phyloP scores from a whole-genome alignment of 2,329 filamentous ascomycete species.

The Kalmusia sp. region DNA sequence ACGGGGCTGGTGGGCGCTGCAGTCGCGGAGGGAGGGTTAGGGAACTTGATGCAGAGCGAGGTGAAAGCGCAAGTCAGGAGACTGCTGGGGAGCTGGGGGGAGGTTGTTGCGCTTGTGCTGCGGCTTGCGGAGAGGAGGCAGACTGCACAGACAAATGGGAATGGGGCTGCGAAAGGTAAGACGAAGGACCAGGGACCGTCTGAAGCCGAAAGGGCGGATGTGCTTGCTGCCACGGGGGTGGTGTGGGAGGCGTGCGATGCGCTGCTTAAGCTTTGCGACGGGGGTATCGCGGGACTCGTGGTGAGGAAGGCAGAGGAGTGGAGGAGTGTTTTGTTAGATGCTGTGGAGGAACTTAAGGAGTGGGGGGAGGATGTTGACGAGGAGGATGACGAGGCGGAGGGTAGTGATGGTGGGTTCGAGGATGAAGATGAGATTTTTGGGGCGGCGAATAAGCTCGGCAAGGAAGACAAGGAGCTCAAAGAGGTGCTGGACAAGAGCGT shows the following conservation, averaged over 20 bases:
- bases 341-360: slow-evolving; percentile 83
- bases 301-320: slow-evolving; percentile 76
- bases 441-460: slow-evolving; percentile 63
- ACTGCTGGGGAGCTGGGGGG: slow-evolving; percentile 68
- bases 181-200: slow-evolving; percentile 27
- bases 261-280: slow-evolving; percentile 66
- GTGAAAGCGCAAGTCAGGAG: slow-evolving; percentile 65
- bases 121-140: slow-evolving; percentile 61
- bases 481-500: slow-evolving; percentile 70
- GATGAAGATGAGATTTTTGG: slow-evolving; percentile 74
- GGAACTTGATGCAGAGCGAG: slow-evolving; percentile 65
- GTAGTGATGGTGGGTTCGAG: slow-evolving; percentile 49
- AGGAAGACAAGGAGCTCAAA: slow-evolving; percentile 70
- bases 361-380: slow-evolving; percentile 76
- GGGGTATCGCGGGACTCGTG: slow-evolving; percentile 75
- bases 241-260: slow-evolving; percentile 86
- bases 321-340: slow-evolving; percentile 78
- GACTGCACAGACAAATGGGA: slow-evolving; percentile 22
- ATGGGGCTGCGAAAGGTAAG: slow-evolving; percentile 6
- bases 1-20: slow-evolving; percentile 72
- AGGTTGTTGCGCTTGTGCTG: slow-evolving; percentile 67
- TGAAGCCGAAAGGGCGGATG: slow-evolving; percentile 49
- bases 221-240: slow-evolving; percentile 72
- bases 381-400: slow-evolving; percentile 46
- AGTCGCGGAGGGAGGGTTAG: slow-evolving; percentile 29